These are phyloP conservation scores for Yarrowia deformans DNA, from an alignment of 805 yeast species.

Conservation along the genomic window DNA sequence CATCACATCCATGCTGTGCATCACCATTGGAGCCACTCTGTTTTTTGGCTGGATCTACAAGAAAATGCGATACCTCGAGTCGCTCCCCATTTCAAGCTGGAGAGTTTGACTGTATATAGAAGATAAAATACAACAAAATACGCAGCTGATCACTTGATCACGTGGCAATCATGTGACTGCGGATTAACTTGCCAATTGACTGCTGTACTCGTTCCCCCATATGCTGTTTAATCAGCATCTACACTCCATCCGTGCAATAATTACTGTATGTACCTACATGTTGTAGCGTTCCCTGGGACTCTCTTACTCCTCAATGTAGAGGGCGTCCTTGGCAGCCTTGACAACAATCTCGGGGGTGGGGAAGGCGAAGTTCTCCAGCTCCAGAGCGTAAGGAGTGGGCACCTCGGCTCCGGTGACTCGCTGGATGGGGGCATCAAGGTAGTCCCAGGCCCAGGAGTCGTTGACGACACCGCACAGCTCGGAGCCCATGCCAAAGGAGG, in stretches of 20 bases:
- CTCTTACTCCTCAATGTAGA: constrained; percentile 51
- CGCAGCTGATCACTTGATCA: too few species aligned
- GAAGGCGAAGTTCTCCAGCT: constrained; percentile 97
- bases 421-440: constrained; percentile 97
- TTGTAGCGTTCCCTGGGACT: neutral
- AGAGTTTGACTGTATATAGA: constrained; percentile 54
- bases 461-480: constrained; percentile 97
- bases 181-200: too few species aligned
- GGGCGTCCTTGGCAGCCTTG: constrained; percentile 63
- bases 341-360: constrained; percentile 92
- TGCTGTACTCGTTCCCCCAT: too few species aligned
- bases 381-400: constrained; percentile 97
- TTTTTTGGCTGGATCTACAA: constrained; percentile 70
- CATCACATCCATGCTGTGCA: constrained; percentile 75
- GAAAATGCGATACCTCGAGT: constrained; percentile 70
- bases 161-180: too few species aligned
- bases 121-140: neutral
- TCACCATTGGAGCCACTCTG: constrained; percentile 66
- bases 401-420: constrained; percentile 99
- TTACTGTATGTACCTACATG: constrained; percentile 31
- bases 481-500: constrained; percentile 98
- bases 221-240: neutral
- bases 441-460: constrained; percentile 98
- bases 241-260: constrained; percentile 23
- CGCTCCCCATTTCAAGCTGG: constrained; percentile 79